Evolutionary conservation across 2,329 filamentous ascomycete genomes (phyloP).

Genomic region (Pezicula neosporulosa): DNA sequence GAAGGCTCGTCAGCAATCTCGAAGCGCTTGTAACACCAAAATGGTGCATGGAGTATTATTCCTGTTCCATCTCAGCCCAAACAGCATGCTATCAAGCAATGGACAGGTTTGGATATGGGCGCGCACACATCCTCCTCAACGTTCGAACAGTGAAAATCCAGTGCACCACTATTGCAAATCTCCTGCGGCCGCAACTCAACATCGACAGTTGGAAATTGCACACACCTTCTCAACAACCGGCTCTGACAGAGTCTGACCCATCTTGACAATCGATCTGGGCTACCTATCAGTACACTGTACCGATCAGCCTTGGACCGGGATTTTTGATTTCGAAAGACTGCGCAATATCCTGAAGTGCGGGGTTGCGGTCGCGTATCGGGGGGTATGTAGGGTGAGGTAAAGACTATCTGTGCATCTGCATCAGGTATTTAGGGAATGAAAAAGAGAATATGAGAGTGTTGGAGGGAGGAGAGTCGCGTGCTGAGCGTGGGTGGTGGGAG

Average conservation of each 20-base stretch:
- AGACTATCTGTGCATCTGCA: slow-evolving; percentile 20
- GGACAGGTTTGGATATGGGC: slow-evolving; percentile 3
- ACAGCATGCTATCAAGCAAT: neutral
- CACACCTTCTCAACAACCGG: slow-evolving; percentile 98
- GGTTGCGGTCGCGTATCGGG: slow-evolving; percentile 14
- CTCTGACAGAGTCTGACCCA: slow-evolving; percentile 99
- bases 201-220: slow-evolving; percentile 14
- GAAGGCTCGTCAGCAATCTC: slow-evolving; percentile 23
- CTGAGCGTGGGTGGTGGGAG: slow-evolving; percentile 4
- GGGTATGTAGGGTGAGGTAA: slow-evolving; percentile 3
- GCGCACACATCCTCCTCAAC: neutral
- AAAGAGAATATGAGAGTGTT: neutral
- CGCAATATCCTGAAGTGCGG: slow-evolving; percentile 20
- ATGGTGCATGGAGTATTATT: no score
- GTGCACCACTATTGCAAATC: neutral
- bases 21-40: no score
- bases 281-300: slow-evolving; percentile 22
- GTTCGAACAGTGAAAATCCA: neutral
- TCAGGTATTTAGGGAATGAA: slow-evolving; percentile 5
- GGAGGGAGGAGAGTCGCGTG: slow-evolving; percentile 2
- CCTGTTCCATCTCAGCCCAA: no score
- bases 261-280: slow-evolving; percentile 35
- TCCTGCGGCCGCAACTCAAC: neutral
- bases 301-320: slow-evolving; percentile 2
- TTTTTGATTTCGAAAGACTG: slow-evolving; percentile 12